Conservation (phyloP, 2,329 filamentous ascomycete species). For the Aureobasidium zeae region DNA sequence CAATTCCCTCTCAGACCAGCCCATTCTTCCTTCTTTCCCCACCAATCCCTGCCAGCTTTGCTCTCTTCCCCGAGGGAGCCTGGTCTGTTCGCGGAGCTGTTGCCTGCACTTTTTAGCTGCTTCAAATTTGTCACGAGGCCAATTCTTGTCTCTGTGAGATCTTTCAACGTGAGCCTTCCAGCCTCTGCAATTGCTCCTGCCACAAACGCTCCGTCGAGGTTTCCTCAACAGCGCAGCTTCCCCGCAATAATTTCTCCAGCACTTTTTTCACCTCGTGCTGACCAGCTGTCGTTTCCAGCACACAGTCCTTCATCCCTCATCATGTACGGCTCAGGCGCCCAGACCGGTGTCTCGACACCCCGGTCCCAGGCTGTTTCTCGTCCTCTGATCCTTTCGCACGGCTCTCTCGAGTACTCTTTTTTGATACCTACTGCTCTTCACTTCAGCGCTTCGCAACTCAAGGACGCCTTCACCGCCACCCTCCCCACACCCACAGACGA, state of each 20-base stretch:
- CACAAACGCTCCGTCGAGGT: conserved; percentile 11
- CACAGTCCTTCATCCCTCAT: conserved; percentile 38
- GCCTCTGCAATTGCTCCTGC: conserved; percentile 29
- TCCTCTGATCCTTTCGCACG: conserved; percentile 82
- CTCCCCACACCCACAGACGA: conserved; percentile 91
- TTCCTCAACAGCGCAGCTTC: conserved; percentile 28
- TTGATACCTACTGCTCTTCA: conserved; percentile 91
- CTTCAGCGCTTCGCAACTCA: conserved; percentile 90
- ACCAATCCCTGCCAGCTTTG: conserved; percentile 7
- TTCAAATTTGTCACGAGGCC: conserved; percentile 16
- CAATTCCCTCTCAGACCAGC: conserved; percentile 14
- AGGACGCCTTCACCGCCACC: conserved; percentile 76
- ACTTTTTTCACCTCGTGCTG: conserved; percentile 14
- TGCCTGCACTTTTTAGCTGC: conserved; percentile 15
- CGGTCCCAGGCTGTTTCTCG: conserved; percentile 87
- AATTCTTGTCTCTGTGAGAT: conserved; percentile 14
- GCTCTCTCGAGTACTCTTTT: conserved; percentile 91
- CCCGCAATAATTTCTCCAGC: conserved; percentile 14
- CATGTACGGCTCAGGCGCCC: conserved; percentile 75
- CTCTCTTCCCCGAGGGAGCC: conserved; percentile 11
- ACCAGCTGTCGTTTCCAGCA: conserved; percentile 9
- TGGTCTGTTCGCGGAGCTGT: conserved; percentile 12
- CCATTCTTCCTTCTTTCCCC: too few relatives aligned
- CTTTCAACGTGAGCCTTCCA: conserved; percentile 39
- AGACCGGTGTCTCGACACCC: conserved; percentile 95